Evolutionary conservation across 2,329 filamentous ascomycete species (phyloP).

Genomic region (Emmonsiellopsis sp.): DNA sequence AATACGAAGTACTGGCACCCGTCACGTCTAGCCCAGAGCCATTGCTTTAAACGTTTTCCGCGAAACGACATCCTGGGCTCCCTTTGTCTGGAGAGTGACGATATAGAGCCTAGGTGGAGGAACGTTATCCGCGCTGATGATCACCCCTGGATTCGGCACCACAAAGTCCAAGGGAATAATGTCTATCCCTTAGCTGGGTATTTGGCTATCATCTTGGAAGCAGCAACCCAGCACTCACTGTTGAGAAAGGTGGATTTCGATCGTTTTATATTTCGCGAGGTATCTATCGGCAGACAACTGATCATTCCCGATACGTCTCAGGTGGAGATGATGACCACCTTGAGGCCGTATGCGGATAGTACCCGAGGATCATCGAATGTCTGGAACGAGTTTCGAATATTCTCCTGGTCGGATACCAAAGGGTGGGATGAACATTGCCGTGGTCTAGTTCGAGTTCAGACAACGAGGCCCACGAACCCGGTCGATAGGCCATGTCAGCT

Average conservation of each 20-base stretch:
- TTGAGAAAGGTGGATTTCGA: background rate
- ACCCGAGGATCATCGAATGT: background rate
- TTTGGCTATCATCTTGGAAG: constrained; percentile 24
- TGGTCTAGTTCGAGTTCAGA: background rate
- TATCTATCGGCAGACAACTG: background rate
- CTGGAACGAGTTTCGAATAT: constrained; percentile 1
- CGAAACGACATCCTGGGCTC: constrained; percentile 12
- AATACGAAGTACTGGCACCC: constrained; percentile 8
- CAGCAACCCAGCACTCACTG: constrained; percentile 11
- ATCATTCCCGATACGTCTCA: background rate
- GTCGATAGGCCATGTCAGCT: background rate
- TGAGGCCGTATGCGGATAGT: background rate
- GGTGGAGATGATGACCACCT: background rate
- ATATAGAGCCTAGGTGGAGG: constrained; percentile 14
- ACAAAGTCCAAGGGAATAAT: constrained; percentile 13
- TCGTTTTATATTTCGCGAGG: background rate
- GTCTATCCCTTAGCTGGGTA: constrained; percentile 24
- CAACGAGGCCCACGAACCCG: background rate
- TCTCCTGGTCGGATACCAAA: background rate
- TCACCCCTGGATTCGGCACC: constrained; percentile 15
- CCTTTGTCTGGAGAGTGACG: background rate
- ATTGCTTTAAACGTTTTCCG: constrained; percentile 6
- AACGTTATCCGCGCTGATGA: constrained; percentile 15
- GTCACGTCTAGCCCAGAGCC: constrained; percentile 5
- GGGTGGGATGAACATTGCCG: background rate